Evolutionary conservation across 129 eudicot species (phyloP).

Genomic region (sunflower (Helianthus annuus)): DNA sequence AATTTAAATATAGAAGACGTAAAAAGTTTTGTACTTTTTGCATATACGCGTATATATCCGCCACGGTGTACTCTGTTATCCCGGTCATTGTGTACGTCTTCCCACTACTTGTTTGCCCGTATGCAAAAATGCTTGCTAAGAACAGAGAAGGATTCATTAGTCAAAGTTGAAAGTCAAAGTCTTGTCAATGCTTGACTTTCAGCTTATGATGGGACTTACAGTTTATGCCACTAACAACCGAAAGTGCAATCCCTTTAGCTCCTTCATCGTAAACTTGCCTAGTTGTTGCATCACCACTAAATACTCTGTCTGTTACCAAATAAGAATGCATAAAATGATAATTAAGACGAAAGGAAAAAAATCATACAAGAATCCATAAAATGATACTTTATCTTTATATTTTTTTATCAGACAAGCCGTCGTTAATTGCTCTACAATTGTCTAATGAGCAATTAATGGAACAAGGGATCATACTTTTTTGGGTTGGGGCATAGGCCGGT

Average conservation of each 20-base stretch:
- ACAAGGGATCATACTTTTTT: too few species aligned
- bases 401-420: neutral
- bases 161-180: slow-evolving; percentile 3
- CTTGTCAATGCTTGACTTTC: neutral
- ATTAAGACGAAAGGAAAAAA: neutral
- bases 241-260: slow-evolving; percentile 89
- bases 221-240: slow-evolving; percentile 95
- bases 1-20: neutral
- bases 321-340: slow-evolving; percentile 24
- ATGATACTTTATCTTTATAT: slow-evolving; percentile 2
- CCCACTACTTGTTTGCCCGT: slow-evolving; percentile 99
- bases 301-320: slow-evolving; percentile 77
- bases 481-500: too few species aligned
- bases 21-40: slow-evolving; percentile 53
- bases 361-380: slow-evolving; percentile 23
- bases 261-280: slow-evolving; percentile 94
- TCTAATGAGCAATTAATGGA: neutral
- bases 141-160: slow-evolving; percentile 7
- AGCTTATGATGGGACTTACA: slow-evolving; percentile 51
- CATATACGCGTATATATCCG: slow-evolving; percentile 89
- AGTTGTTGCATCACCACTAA: slow-evolving; percentile 81
- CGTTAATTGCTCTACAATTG: neutral
- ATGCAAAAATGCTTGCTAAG: slow-evolving; percentile 95
- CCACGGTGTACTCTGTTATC: slow-evolving; percentile 93
- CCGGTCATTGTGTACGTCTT: slow-evolving; percentile 97